Conservation (phyloP, 805 yeast species). For the Spathaspora passalidarum region DNA sequence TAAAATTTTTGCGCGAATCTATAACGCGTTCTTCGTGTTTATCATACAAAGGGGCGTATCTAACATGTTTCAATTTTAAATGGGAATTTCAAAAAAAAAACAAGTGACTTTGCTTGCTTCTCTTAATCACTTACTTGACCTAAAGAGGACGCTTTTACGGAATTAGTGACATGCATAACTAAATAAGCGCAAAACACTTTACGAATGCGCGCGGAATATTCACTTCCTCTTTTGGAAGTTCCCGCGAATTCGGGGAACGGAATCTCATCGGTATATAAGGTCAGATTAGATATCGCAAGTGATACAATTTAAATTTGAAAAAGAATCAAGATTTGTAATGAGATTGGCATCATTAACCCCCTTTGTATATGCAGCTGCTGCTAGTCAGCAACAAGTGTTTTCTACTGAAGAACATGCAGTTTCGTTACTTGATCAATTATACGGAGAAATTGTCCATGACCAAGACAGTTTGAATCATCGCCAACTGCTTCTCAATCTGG, state of each 20-base stretch:
- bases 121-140: no score
- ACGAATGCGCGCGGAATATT: neutral
- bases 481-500: neutral
- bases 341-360: neutral
- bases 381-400: neutral
- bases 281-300: neutral
- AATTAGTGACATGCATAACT: no score
- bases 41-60: no score
- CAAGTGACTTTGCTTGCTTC: no score
- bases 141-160: no score
- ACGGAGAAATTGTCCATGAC: slow-evolving; percentile 22
- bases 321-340: neutral
- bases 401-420: neutral
- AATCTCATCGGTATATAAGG: neutral
- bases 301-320: neutral
- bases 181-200: no score
- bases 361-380: neutral
- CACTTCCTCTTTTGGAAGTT: neutral
- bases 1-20: no score
- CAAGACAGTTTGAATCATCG: slow-evolving; percentile 8
- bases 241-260: neutral
- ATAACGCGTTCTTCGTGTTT: no score
- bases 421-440: slow-evolving; percentile 21
- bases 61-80: no score
- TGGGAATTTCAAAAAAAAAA: no score